phyloP scores from a whole-genome alignment of 2,329 filamentous ascomycete species.

The Fusarium buxicola region DNA sequence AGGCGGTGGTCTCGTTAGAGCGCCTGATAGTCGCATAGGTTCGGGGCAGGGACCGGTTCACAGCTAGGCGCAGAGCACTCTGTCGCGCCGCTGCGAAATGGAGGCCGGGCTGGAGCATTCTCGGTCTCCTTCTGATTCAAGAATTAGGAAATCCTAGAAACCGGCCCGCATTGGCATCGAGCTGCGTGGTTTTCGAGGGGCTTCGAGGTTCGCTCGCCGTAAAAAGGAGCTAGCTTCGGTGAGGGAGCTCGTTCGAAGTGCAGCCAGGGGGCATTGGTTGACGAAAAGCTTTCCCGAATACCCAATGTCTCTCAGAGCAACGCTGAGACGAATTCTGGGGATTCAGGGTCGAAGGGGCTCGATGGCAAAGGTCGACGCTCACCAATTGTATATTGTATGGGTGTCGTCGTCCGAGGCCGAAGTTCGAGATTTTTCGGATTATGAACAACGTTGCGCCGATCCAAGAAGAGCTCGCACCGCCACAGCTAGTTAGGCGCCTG shows the following conservation, averaged over 20 bases:
- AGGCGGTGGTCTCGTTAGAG: conserved; percentile 32
- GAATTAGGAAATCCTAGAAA: conserved; percentile 4
- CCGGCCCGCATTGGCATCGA: conserved; percentile 30
- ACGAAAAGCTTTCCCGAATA: conserved; percentile 11
- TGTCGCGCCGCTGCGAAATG: conserved; percentile 47
- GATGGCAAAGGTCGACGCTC: conserved; percentile 30
- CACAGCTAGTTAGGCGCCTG: conserved; percentile 11
- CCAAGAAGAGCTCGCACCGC: conserved; percentile 33
- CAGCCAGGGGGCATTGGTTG: conserved; percentile 19
- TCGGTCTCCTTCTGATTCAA: conserved; percentile 4
- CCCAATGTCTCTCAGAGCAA: conserved; percentile 19
- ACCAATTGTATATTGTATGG: conserved; percentile 27
- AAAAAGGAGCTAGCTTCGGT: conserved; percentile 25
- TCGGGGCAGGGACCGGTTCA: conserved; percentile 45
- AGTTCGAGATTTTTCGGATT: conserved; percentile 41
- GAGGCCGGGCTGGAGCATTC: conserved; percentile 50
- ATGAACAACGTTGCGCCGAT: conserved; percentile 45
- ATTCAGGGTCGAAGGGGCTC: conserved; percentile 12
- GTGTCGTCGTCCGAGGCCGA: conserved; percentile 28
- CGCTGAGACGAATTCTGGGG: conserved; percentile 14
- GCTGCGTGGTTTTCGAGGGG: conserved; percentile 11
- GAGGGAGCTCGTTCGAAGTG: conserved; percentile 18
- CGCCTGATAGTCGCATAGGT: conserved; percentile 48
- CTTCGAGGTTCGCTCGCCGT: conserved; percentile 31
- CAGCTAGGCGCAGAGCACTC: conserved; percentile 45